phyloP scores from a whole-genome alignment of 371 early-diverging fungal genomes.

The Thermomucor indicae-seudaticae region DNA sequence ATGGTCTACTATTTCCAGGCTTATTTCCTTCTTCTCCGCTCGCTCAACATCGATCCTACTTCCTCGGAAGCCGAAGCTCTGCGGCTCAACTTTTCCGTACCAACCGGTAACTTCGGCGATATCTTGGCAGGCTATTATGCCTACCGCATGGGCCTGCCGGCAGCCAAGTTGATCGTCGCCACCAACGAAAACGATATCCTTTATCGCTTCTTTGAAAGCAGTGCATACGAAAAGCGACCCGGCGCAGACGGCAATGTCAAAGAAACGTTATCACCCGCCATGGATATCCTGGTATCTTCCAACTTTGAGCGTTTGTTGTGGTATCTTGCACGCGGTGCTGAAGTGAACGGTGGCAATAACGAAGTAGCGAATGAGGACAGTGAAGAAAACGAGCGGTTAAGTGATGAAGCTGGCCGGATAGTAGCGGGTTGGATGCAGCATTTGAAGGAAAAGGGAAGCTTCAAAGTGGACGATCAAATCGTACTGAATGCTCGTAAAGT shows the following conservation, averaged over 20 bases:
- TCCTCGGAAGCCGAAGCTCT: slow-evolving; percentile 43
- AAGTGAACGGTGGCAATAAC: slow-evolving; percentile 21
- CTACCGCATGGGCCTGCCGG: slow-evolving; percentile 87
- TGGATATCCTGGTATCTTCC: slow-evolving; percentile 94
- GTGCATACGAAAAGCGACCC: slow-evolving; percentile 73
- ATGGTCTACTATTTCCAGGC: slow-evolving; percentile 94
- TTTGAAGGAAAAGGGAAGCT: slow-evolving; percentile 67
- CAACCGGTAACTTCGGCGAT: slow-evolving; percentile 99
- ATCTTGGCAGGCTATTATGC: slow-evolving; percentile 95
- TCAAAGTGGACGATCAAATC: slow-evolving; percentile 61
- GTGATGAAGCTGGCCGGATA: slow-evolving; percentile 52
- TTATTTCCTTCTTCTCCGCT: slow-evolving; percentile 69
- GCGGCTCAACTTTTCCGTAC: slow-evolving; percentile 81
- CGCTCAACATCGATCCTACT: slow-evolving; percentile 51
- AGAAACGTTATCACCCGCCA: slow-evolving; percentile 91
- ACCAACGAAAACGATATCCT: slow-evolving; percentile 97
- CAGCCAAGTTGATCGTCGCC: slow-evolving; percentile 77
- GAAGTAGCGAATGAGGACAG: slow-evolving; percentile 19
- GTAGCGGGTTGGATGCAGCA: slow-evolving; percentile 80
- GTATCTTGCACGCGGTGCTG: slow-evolving; percentile 75
- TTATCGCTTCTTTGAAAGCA: slow-evolving; percentile 88
- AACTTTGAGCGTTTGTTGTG: slow-evolving; percentile 97
- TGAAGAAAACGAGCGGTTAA: slow-evolving; percentile 31
- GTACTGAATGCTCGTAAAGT: slow-evolving; percentile 65
- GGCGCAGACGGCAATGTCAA: slow-evolving; percentile 60